Evolutionary conservation across 106 monocot species (phyloP).

Genomic region (Acanthochlamys bracteata): DNA sequence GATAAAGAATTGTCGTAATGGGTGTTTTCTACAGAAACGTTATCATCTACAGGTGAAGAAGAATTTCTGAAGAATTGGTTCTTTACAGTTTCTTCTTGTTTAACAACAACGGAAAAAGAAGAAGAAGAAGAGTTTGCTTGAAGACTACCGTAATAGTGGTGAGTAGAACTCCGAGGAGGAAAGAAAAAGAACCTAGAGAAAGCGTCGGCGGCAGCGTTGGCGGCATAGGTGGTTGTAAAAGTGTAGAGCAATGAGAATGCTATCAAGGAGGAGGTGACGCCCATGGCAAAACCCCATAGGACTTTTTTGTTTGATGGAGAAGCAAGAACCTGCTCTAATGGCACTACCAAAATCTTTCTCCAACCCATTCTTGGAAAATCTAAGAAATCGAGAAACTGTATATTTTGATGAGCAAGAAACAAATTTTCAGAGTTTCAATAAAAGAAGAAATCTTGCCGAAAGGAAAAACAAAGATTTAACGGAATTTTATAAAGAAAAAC

Average conservation of each 20-base stretch:
- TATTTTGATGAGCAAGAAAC: too few species aligned
- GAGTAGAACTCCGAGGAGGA: background rate
- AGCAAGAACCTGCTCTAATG: background rate
- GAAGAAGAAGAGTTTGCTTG: constrained; percentile 1
- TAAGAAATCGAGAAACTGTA: too few species aligned
- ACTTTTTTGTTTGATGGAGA: background rate
- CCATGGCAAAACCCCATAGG: background rate
- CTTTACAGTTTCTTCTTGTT: too few species aligned
- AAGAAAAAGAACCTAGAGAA: background rate
- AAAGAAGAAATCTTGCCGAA: too few species aligned
- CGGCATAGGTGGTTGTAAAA: background rate
- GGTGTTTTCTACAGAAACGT: too few species aligned
- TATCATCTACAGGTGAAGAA: too few species aligned
- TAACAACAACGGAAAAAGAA: too few species aligned
- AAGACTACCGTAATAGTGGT: background rate
- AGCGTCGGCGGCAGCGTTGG: background rate
- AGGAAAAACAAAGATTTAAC: too few species aligned
- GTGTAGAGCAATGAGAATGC: background rate
- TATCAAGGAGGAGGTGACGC: background rate
- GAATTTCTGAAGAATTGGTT: too few species aligned
- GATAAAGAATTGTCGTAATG: too few species aligned
- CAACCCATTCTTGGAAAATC: background rate
- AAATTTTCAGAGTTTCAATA: too few species aligned
- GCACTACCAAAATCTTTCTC: background rate
- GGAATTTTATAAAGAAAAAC: too few species aligned